A percentile compares a stretch with the other conserved stretches of the same genome.
These are phyloP conservation scores for Fonticula alba DNA, from an alignment of 78 protist species.

Conservation along the genomic window DNA sequence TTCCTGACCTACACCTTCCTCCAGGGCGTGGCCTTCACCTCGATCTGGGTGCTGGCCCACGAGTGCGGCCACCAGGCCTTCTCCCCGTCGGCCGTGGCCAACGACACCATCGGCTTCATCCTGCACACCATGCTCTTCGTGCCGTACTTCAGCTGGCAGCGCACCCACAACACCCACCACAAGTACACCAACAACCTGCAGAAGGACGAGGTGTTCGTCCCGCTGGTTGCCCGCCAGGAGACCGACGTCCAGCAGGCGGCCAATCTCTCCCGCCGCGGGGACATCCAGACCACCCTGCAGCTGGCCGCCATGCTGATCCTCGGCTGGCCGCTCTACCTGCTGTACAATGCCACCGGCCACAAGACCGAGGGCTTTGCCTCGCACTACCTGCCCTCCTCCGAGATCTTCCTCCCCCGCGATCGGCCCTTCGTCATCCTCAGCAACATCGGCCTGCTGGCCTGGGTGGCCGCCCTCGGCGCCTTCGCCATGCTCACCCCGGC, in stretches of 20 bases:
- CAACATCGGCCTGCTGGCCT: conserved; percentile 7
- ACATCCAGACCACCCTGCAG: neutral
- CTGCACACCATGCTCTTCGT: conserved; percentile 43
- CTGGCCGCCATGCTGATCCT: neutral
- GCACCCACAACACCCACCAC: conserved; percentile 60
- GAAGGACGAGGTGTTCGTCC: conserved; percentile 34
- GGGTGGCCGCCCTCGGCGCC: conserved; percentile 2
- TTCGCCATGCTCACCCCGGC: conserved; percentile 20
- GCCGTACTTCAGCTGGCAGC: conserved; percentile 59
- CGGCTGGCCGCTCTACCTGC: conserved; percentile 5
- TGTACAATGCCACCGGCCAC: neutral
- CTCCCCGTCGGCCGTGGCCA: conserved; percentile 14
- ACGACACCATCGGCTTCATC: conserved; percentile 47
- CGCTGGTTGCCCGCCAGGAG: conserved; percentile 3
- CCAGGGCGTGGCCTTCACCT: conserved; percentile 11
- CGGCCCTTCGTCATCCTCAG: neutral
- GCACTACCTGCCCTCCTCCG: neutral
- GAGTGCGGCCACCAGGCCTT: conserved; percentile 74
- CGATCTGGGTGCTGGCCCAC: conserved; percentile 66
- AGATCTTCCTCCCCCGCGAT: neutral
- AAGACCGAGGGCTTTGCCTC: neutral
- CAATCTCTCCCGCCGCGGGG: no score
- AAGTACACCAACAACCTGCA: conserved; percentile 37
- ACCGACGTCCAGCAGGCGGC: no score
- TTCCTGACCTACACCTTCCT: no score